phyloP scores from a whole-genome alignment of 441 rosid genomes.

The Raphanus hybrid region DNA sequence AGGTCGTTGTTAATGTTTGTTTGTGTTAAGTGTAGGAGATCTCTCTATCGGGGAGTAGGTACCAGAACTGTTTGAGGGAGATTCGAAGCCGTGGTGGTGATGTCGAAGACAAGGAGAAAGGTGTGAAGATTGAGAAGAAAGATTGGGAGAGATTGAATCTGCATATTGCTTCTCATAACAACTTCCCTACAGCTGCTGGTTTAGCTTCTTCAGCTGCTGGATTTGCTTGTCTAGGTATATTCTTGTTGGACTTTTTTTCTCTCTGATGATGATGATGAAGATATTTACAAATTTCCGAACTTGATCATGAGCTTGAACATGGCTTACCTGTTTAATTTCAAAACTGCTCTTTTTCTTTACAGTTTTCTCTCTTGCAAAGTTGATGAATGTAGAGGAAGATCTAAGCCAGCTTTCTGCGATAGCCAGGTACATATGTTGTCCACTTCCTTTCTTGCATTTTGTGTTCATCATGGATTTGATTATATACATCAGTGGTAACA shows the following conservation, averaged over 20 bases:
- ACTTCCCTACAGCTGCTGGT: conserved; percentile 97
- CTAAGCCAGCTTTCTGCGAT: conserved; percentile 55
- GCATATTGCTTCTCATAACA: conserved; percentile 90
- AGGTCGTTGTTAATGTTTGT: background rate
- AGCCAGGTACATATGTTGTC: too few species aligned
- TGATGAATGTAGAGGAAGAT: conserved; percentile 90
- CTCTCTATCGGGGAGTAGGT: conserved; percentile 88
- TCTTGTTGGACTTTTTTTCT: background rate
- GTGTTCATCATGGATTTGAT: too few species aligned
- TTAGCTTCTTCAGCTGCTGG: conserved; percentile 99
- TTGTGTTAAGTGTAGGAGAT: conserved; percentile 74
- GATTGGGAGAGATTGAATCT: conserved; percentile 89
- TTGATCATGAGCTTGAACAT: background rate
- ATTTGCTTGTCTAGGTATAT: conserved; percentile 95
- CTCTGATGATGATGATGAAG: background rate
- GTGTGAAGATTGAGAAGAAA: conserved; percentile 74
- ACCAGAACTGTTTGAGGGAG: conserved; percentile 85
- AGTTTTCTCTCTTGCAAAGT: conserved; percentile 90
- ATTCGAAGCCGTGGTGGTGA: conserved; percentile 77
- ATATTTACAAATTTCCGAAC: background rate
- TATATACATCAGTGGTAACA: too few species aligned
- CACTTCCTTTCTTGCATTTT: too few species aligned
- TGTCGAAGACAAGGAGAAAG: conserved; percentile 79
- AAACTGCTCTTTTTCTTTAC: conserved; percentile 38
- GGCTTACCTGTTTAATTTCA: conserved; percentile 22